Percentiles rank a stretch among this genome's conserved stretches.
Conservation (phyloP, 805 yeast species). For the Lachancea meyersii region DNA sequence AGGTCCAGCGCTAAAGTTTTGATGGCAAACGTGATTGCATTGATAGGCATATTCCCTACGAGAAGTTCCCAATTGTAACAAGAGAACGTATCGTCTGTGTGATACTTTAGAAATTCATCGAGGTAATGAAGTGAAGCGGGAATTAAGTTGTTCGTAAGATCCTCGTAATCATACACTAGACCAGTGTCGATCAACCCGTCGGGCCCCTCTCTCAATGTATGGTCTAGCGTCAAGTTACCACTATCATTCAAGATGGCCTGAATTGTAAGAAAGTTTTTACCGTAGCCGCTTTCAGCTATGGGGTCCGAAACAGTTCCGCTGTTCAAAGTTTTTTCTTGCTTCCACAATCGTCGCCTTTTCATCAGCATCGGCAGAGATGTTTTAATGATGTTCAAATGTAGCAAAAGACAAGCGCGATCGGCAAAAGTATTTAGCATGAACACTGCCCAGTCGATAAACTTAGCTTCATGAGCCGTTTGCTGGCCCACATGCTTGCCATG, state of each 20-base stretch:
- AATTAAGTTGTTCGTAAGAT: slow-evolving; percentile 46
- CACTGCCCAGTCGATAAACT: slow-evolving; percentile 43
- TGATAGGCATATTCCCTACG: slow-evolving; percentile 50
- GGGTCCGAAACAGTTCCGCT: slow-evolving; percentile 5
- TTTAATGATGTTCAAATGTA: slow-evolving; percentile 34
- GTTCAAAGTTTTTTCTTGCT: neutral
- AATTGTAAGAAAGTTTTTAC: slow-evolving; percentile 9
- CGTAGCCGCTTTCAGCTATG: slow-evolving; percentile 12
- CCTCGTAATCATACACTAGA: slow-evolving; percentile 41
- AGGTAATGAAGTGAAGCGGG: slow-evolving; percentile 53
- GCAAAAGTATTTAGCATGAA: slow-evolving; percentile 47
- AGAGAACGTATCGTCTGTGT: slow-evolving; percentile 42
- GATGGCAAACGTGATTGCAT: slow-evolving; percentile 47
- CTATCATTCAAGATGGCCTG: slow-evolving; percentile 13
- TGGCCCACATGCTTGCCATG: slow-evolving; percentile 16
- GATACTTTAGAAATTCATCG: slow-evolving; percentile 48
- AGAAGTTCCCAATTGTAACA: slow-evolving; percentile 57
- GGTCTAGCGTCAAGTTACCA: slow-evolving; percentile 11
- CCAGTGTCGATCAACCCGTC: slow-evolving; percentile 3
- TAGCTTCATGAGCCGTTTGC: slow-evolving; percentile 34
- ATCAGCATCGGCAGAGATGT: slow-evolving; percentile 11
- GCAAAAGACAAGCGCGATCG: slow-evolving; percentile 45
- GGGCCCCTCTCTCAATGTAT: slow-evolving; percentile 3
- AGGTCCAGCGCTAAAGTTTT: slow-evolving; percentile 49
- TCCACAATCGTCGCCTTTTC: slow-evolving; percentile 9